phyloP scores from a whole-genome alignment of 2,329 filamentous ascomycete species.

The Botryotinia globosa region DNA sequence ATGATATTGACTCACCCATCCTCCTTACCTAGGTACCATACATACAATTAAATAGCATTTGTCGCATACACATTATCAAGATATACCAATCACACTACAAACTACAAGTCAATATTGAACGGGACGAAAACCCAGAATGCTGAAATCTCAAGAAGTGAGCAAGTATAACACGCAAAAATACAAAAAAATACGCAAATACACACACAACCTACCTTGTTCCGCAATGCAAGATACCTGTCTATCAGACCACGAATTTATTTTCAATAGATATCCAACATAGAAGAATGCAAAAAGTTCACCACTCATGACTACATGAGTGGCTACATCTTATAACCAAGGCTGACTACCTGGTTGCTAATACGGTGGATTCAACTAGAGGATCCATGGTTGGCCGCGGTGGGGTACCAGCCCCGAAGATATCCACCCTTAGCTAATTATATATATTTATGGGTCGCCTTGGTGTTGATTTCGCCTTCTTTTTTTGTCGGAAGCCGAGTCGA shows the following conservation, averaged over 20 bases:
- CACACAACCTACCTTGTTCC: not conserved
- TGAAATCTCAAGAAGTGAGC: not conserved
- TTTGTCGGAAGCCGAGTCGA: not conserved
- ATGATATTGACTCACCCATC: not conserved
- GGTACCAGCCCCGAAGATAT: not conserved
- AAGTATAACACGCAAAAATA: not conserved
- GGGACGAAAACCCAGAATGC: not conserved
- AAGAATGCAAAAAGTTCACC: slow-evolving; percentile 5
- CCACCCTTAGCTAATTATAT: not conserved
- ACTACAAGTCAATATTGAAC: not conserved
- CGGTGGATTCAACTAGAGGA: not conserved
- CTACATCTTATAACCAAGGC: not conserved
- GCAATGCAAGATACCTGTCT: not conserved
- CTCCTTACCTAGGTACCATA: not conserved
- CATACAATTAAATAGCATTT: not conserved
- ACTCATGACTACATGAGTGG: not conserved
- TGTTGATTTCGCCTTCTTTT: not conserved
- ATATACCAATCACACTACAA: not conserved
- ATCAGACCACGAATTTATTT: not conserved
- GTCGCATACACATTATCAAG: not conserved
- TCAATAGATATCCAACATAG: too few species aligned
- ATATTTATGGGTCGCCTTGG: not conserved
- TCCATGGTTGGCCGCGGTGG: not conserved
- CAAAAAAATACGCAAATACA: not conserved
- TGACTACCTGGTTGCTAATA: not conserved